phyloP scores from a whole-genome alignment of 805 yeast species.

The Cyberlindnera mycetangii region DNA sequence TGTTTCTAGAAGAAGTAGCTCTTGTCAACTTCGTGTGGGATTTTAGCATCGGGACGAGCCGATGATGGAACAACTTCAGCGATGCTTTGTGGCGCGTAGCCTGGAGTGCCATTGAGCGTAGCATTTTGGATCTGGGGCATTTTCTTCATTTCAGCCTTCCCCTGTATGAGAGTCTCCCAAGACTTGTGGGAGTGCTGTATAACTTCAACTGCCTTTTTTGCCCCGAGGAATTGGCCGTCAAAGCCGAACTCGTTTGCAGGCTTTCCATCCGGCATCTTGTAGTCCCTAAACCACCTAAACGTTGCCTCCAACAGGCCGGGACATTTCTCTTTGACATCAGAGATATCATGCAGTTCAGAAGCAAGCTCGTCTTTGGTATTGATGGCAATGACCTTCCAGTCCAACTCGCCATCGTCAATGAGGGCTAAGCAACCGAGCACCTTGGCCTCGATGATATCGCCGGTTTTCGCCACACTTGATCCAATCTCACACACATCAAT shows the following conservation, averaged over 20 bases:
- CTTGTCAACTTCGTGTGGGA: conserved; percentile 15
- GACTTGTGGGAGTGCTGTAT: conserved; percentile 80
- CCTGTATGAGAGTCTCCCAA: conserved; percentile 73
- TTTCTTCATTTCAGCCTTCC: conserved; percentile 34
- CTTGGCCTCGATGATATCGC: conserved; percentile 83
- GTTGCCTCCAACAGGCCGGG: conserved; percentile 95
- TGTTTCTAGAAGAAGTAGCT: conserved; percentile 10
- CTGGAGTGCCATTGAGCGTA: conserved; percentile 50
- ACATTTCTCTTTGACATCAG: conserved; percentile 83
- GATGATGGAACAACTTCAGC: background rate
- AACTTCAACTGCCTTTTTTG: conserved; percentile 80
- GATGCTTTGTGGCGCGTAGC: conserved; percentile 17
- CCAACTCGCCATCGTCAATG: conserved; percentile 88
- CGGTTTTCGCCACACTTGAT: conserved; percentile 58
- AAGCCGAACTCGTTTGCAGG: conserved; percentile 96
- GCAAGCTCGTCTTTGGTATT: conserved; percentile 85
- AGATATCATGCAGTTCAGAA: conserved; percentile 79
- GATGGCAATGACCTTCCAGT: conserved; percentile 90
- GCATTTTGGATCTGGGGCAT: conserved; percentile 45
- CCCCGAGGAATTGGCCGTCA: conserved; percentile 88
- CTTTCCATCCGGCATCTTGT: conserved; percentile 97
- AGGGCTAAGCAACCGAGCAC: conserved; percentile 93
- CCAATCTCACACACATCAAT: conserved; percentile 85
- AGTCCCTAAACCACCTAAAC: conserved; percentile 97
- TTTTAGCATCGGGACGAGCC: conserved; percentile 8